These are phyloP conservation scores for Trametes gibbosa DNA, from an alignment of 768 basidiomycete species.

Conservation along the genomic window DNA sequence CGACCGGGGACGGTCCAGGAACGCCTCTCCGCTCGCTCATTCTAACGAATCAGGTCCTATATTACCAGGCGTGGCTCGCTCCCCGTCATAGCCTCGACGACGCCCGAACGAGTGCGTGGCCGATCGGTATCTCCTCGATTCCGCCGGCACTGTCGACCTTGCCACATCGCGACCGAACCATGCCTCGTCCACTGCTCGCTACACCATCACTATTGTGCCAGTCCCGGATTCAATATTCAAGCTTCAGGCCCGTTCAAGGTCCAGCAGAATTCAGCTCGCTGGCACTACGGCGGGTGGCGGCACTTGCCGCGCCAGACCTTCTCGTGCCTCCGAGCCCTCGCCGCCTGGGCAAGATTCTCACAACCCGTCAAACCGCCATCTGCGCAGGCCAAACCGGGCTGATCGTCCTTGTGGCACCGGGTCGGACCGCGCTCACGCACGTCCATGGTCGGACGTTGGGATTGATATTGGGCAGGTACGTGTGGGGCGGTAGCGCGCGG, in stretches of 20 bases:
- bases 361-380: neutral
- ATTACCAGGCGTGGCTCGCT: neutral
- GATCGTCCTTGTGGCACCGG: conserved; percentile 15
- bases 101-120: neutral
- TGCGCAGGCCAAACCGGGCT: neutral
- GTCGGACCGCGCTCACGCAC: neutral
- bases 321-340: neutral
- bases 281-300: neutral
- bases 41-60: neutral
- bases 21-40: neutral
- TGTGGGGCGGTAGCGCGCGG: too few species aligned
- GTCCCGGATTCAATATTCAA: too few species aligned
- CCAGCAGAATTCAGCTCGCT: neutral
- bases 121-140: neutral
- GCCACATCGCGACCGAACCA: neutral
- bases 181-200: neutral
- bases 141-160: neutral
- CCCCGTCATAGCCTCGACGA: neutral
- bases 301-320: neutral
- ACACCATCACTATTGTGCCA: too few species aligned
- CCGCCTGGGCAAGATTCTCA: neutral
- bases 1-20: neutral
- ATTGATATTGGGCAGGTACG: neutral
- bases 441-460: neutral
- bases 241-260: neutral